These are phyloP conservation scores for Erysimum cheiri DNA, from an alignment of 441 rosid genomes.

Conservation along the genomic window DNA sequence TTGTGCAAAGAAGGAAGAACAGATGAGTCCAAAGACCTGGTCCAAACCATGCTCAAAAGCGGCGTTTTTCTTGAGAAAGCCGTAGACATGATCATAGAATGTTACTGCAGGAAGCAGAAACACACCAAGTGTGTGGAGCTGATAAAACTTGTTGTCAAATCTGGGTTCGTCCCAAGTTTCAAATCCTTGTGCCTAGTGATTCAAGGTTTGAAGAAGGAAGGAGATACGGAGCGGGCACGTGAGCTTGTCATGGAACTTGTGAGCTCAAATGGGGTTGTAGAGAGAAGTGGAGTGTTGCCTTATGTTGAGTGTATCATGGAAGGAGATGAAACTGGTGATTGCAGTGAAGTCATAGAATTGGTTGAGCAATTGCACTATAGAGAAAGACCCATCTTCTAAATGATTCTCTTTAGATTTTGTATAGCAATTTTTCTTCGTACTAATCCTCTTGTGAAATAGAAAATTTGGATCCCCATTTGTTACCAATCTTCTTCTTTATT, in stretches of 20 bases:
- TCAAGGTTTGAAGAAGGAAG: constrained; percentile 47
- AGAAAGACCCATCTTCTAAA: constrained; percentile 36
- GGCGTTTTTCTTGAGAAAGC: constrained; percentile 49
- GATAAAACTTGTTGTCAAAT: constrained; percentile 38
- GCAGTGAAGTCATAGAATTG: constrained; percentile 37
- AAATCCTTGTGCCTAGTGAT: constrained; percentile 48
- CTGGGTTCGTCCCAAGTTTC: constrained; percentile 50
- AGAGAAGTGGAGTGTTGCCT: constrained; percentile 35
- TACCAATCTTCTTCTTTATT: no score
- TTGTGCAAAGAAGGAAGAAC: constrained; percentile 51
- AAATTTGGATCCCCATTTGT: no score
- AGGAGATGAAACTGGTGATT: constrained; percentile 44
- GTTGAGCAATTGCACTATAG: constrained; percentile 38
- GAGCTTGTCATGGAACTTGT: constrained; percentile 49
- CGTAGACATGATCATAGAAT: constrained; percentile 40
- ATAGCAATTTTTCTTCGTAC: constrained; percentile 2
- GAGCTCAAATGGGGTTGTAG: constrained; percentile 43
- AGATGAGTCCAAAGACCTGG: constrained; percentile 44
- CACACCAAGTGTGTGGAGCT: constrained; percentile 44
- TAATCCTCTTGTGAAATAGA: no score
- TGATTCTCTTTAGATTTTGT: constrained; percentile 17
- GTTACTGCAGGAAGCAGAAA: constrained; percentile 43
- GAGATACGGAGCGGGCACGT: constrained; percentile 41
- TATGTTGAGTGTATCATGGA: constrained; percentile 49
- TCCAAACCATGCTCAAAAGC: constrained; percentile 30